These are phyloP conservation scores for Sordariomycetes sp. DNA, from an alignment of 2,329 filamentous ascomycete species.

Conservation along the genomic window DNA sequence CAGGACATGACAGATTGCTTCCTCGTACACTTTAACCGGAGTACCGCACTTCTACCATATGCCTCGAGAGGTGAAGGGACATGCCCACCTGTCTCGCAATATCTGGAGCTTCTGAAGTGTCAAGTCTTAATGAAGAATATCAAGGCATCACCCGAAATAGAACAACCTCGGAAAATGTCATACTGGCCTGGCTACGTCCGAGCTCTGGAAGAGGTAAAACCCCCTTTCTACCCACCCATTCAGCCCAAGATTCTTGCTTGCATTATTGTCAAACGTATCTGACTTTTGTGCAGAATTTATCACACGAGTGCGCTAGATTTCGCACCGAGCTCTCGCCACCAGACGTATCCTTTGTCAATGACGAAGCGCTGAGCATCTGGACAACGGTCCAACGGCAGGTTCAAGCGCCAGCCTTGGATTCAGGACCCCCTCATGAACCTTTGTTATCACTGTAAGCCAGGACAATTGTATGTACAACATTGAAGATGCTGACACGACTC, in stretches of 20 bases:
- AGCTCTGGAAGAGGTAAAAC: background rate
- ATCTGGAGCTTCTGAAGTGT: background rate
- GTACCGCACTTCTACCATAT: background rate
- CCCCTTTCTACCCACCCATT: too few species aligned
- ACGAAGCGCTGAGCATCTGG: background rate
- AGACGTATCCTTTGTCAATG: background rate
- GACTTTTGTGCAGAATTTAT: background rate
- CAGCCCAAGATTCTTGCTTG: background rate
- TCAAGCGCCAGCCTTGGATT: too few species aligned
- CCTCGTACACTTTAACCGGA: background rate
- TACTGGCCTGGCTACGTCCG: slow-evolving; percentile 1
- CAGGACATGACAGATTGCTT: background rate
- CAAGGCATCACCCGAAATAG: background rate
- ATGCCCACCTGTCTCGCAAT: background rate
- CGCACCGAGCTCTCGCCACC: background rate
- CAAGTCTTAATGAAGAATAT: background rate
- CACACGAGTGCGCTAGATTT: background rate
- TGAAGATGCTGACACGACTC: background rate
- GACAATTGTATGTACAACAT: too few species aligned
- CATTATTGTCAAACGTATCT: background rate
- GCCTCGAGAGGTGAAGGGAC: background rate
- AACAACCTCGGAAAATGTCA: background rate
- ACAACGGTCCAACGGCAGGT: too few species aligned
- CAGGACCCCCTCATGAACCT: too few species aligned
- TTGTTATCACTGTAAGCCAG: too few species aligned